These are phyloP conservation scores for Schizophyllum amplum DNA, from an alignment of 1,284 basidiomycete species.

Conservation along the genomic window DNA sequence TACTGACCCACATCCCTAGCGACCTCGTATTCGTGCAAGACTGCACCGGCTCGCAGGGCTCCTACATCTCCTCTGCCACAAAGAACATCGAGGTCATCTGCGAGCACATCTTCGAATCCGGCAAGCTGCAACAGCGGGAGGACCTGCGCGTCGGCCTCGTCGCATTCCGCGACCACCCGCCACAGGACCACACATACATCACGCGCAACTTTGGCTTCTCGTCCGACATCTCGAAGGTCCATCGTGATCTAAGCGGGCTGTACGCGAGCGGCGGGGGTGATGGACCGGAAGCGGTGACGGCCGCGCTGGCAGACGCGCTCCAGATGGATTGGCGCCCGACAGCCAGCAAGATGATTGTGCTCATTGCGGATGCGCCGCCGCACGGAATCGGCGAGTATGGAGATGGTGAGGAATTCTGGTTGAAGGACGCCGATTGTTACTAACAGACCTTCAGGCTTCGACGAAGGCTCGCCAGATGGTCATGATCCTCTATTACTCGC, in stretches of 20 bases:
- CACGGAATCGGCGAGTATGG: slow-evolving; percentile 93
- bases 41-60: slow-evolving; percentile 84
- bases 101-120: slow-evolving; percentile 92
- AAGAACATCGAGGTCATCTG: slow-evolving; percentile 98
- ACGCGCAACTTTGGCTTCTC: slow-evolving; percentile 94
- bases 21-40: slow-evolving; percentile 89
- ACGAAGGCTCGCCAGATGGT: slow-evolving; percentile 88
- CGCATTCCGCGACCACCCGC: slow-evolving; percentile 90
- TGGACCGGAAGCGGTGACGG: slow-evolving; percentile 96
- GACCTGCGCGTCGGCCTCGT: slow-evolving; percentile 89
- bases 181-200: slow-evolving; percentile 91
- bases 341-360: slow-evolving; percentile 92
- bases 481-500: slow-evolving; percentile 87
- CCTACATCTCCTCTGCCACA: slow-evolving; percentile 85
- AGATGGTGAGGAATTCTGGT: too few relatives aligned
- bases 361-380: slow-evolving; percentile 96
- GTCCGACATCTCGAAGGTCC: slow-evolving; percentile 82
- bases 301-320: slow-evolving; percentile 81
- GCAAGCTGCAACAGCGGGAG: slow-evolving; percentile 78
- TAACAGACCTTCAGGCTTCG: slow-evolving; percentile 54
- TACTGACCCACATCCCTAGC: slow-evolving; percentile 30
- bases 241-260: slow-evolving; percentile 74
- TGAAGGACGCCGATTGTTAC: slow-evolving; percentile 1
- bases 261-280: slow-evolving; percentile 97
- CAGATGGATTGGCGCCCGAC: slow-evolving; percentile 87